A percentile compares a stretch with the other conserved stretches of the same genome.
Evolutionary conservation across 1,284 basidiomycete species (phyloP).

Genomic region (Leccinum huronense): DNA sequence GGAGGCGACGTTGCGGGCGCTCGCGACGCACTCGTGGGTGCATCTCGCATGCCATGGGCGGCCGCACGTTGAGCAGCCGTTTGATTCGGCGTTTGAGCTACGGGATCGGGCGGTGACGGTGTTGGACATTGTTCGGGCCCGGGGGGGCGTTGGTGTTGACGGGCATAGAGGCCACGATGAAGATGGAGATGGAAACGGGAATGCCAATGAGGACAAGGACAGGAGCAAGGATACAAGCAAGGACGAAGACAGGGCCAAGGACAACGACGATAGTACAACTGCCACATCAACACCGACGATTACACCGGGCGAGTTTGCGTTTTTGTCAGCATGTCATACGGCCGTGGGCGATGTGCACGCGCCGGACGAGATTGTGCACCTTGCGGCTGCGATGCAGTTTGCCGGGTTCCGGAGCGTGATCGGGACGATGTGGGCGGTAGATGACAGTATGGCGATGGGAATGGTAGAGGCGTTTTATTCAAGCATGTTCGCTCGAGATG

Average conservation of each 20-base stretch:
- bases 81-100: constrained; percentile 33
- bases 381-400: constrained; percentile 28
- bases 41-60: constrained; percentile 35
- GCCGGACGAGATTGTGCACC: constrained; percentile 23
- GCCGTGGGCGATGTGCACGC: constrained; percentile 7
- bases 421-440: constrained; percentile 30
- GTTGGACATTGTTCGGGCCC: constrained; percentile 30
- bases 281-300: neutral
- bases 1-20: constrained; percentile 12
- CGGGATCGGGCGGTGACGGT: constrained; percentile 29
- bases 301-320: constrained; percentile 19
- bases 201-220: neutral
- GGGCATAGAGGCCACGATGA: neutral
- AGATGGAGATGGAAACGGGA: neutral
- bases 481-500: constrained; percentile 7
- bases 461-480: constrained; percentile 28
- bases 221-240: neutral
- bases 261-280: neutral
- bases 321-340: constrained; percentile 26
- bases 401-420: constrained; percentile 22
- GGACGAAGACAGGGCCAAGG: neutral
- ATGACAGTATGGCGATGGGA: constrained; percentile 15
- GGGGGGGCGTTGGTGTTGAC: neutral
- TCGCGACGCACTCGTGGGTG: constrained; percentile 26
- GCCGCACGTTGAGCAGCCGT: constrained; percentile 23